phyloP scores from a whole-genome alignment of 1,139 yeast species.

The Arxiozyma slooffiae region DNA sequence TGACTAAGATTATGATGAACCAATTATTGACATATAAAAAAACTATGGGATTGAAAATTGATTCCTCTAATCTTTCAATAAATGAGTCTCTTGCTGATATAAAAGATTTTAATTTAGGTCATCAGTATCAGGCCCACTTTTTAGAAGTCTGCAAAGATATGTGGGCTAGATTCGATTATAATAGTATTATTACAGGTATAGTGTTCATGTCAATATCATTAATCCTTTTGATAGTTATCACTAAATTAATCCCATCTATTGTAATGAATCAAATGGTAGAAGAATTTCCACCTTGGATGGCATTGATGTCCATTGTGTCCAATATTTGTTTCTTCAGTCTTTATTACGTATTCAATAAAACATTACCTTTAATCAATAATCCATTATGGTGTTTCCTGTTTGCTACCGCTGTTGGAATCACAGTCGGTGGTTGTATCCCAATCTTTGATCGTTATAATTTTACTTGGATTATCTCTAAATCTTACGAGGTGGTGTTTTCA shows the following conservation, averaged over 20 bases:
- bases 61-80: slow-evolving; percentile 14
- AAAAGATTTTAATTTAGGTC: slow-evolving; percentile 26
- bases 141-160: slow-evolving; percentile 60
- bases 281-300: slow-evolving; percentile 59
- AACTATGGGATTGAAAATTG: slow-evolving; percentile 32
- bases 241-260: slow-evolving; percentile 72
- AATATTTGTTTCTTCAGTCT: slow-evolving; percentile 32
- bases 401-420: slow-evolving; percentile 60
- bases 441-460: slow-evolving; percentile 66
- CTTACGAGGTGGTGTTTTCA: slow-evolving; percentile 45
- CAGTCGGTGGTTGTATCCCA: slow-evolving; percentile 65
- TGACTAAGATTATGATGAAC: slow-evolving; percentile 35
- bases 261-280: slow-evolving; percentile 66
- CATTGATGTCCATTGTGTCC: slow-evolving; percentile 46
- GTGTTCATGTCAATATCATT: slow-evolving; percentile 46
- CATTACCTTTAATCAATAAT: slow-evolving; percentile 33
- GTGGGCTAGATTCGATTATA: slow-evolving; percentile 82
- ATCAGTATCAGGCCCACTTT: slow-evolving; percentile 46
- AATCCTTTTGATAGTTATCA: slow-evolving; percentile 48
- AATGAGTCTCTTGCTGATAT: slow-evolving; percentile 18
- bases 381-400: slow-evolving; percentile 42
- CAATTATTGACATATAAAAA: slow-evolving; percentile 52
- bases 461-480: slow-evolving; percentile 48
- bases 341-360: slow-evolving; percentile 53
- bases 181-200: slow-evolving; percentile 58